A percentile compares a stretch with the other conserved stretches of the same genome.
Evolutionary conservation across 1,139 yeast genomes (phyloP).

Genomic region (Hemisphaericaspora lyxosophila): DNA sequence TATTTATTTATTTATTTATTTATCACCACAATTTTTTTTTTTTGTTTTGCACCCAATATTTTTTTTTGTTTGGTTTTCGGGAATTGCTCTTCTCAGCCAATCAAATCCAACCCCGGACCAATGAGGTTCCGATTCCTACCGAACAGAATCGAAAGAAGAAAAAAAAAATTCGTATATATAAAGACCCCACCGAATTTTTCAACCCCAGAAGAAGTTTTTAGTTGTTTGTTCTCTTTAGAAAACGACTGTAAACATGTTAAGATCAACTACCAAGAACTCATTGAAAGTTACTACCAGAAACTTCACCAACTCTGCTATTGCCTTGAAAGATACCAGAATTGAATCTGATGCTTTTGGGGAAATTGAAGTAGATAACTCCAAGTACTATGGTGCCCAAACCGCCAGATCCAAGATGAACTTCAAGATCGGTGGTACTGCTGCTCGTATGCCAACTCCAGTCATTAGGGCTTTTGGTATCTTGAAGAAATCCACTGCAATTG

Average conservation of each 20-base stretch:
- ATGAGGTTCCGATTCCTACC: conserved; percentile 1
- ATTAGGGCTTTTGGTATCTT: conserved; percentile 89
- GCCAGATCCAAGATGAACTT: conserved; percentile 91
- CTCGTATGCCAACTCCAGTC: conserved; percentile 87
- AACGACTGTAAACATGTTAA: conserved; percentile 27
- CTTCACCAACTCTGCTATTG: conserved; percentile 27
- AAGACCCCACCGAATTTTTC: conserved; percentile 5
- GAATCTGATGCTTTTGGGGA: conserved; percentile 98
- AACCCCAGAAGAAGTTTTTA: conserved; percentile 6
- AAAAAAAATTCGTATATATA: too few relatives aligned
- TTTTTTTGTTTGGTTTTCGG: neutral
- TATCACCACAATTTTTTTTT: too few relatives aligned
- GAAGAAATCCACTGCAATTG: conserved; percentile 93
- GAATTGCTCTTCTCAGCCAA: conserved; percentile 14
- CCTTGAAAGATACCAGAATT: conserved; percentile 49
- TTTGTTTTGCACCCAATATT: neutral
- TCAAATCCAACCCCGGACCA: conserved; percentile 14
- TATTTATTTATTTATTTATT: neutral
- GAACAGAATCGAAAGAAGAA: too few relatives aligned
- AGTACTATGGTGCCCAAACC: conserved; percentile 98
- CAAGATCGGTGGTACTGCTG: conserved; percentile 91
- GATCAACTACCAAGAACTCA: conserved; percentile 22
- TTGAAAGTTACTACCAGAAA: conserved; percentile 21
- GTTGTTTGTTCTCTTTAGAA: neutral
- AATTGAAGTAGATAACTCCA: conserved; percentile 79